These are phyloP conservation scores for Penicillium sp. DNA, from an alignment of 2,329 filamentous ascomycete species.

Conservation along the genomic window DNA sequence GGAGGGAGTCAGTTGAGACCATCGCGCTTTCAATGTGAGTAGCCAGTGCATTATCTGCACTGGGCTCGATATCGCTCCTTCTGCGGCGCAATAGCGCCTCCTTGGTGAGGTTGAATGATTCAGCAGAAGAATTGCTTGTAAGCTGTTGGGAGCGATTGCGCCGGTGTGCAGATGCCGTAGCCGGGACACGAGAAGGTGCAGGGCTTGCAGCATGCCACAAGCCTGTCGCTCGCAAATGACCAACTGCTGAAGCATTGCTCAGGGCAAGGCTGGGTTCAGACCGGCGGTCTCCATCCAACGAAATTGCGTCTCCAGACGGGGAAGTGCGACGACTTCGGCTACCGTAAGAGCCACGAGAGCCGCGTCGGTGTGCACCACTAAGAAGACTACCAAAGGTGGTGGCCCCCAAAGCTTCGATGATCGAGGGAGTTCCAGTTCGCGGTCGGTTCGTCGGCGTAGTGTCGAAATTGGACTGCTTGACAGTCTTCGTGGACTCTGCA, in stretches of 20 bases:
- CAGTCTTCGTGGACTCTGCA: slow-evolving; percentile 48
- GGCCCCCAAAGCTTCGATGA: slow-evolving; percentile 32
- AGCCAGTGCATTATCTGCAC: slow-evolving; percentile 15
- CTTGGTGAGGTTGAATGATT: slow-evolving; percentile 37
- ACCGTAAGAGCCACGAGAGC: slow-evolving; percentile 34
- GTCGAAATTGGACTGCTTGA: slow-evolving; percentile 38
- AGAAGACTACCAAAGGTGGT: slow-evolving; percentile 42
- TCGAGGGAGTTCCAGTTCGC: slow-evolving; percentile 27
- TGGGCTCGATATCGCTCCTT: slow-evolving; percentile 27
- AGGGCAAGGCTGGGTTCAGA: slow-evolving; percentile 47
- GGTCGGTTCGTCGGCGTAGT: slow-evolving; percentile 19
- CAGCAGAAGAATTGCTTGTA: slow-evolving; percentile 29
- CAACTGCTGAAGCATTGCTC: slow-evolving; percentile 46
- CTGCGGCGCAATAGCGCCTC: slow-evolving; percentile 37
- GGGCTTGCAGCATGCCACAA: slow-evolving; percentile 31
- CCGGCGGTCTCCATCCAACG: slow-evolving; percentile 37
- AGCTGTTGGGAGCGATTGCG: slow-evolving; percentile 41
- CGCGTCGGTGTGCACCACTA: slow-evolving; percentile 40
- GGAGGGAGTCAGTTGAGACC: slow-evolving; percentile 24
- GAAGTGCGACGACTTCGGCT: slow-evolving; percentile 40
- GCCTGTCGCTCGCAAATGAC: slow-evolving; percentile 43
- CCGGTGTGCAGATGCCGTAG: slow-evolving; percentile 28
- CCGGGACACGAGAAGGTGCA: slow-evolving; percentile 11
- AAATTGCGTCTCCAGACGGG: slow-evolving; percentile 35
- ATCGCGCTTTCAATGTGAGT: slow-evolving; percentile 25